Evolutionary conservation across 1,284 basidiomycete species (phyloP), one percentile per base, ranked within the genome.

Genomic region (Retiboletus flavoniger): DNA sequence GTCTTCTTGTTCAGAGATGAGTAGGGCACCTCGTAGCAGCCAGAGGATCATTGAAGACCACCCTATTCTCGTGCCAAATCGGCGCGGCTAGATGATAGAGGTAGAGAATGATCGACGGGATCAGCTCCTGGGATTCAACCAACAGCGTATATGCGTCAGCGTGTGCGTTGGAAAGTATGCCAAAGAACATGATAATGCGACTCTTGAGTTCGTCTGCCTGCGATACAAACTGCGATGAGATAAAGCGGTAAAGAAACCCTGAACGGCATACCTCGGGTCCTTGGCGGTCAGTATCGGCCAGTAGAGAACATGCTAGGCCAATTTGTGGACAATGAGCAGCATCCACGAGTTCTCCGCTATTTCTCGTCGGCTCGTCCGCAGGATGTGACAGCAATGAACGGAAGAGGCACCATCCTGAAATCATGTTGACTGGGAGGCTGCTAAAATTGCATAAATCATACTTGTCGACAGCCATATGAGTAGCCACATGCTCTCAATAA

Each of bases 1-100:
- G 10, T 28, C 14, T 1, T n/a, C 47, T 35, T 49, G 7, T 45
- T 32, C 14, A 47, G 34, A 21, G 46, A 53, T 17, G 21, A 26
- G 14, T 45, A 28, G 16, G 35, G 52, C 60, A 85, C 84, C 71
- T 70, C 17, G 70, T 62, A 32, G 74, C 63, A 29, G 61, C 66
- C 46, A 68, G 63, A 2, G 75, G 59, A n/a, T 77, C 72, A n/a
- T 63, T 60, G 41, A 76, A 67, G 14, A 81, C 62, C n/a, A 57
- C 60, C 42, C 77, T 75, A 47, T 82, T 78, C 44, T 86, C 85
- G 63, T 89, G 85, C 85, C 85, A 91, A 11, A 90, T 67, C 0
- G 78, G 74, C 1, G 74, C 74, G 0, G 80, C 75, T 39, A 85
- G 68, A 31, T 79, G 73, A 42, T 76, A 75, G 6, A 87, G 72